Conservation (phyloP, 106 monocot species). For the Triglochin maritima region DNA sequence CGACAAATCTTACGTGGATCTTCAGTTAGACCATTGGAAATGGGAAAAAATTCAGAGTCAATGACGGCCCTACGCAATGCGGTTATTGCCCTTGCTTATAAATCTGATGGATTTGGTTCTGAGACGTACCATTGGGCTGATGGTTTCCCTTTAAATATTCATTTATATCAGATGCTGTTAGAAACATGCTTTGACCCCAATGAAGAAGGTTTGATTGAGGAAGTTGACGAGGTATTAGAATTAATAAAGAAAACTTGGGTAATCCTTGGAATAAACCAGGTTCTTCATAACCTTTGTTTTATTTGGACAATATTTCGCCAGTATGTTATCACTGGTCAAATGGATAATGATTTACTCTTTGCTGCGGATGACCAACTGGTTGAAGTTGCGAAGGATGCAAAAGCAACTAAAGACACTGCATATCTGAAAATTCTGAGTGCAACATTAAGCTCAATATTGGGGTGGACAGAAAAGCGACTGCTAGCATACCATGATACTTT, state of each 20-base stretch:
- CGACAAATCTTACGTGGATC: conserved; percentile 54
- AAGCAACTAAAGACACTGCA: conserved; percentile 60
- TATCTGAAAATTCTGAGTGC: conserved; percentile 78
- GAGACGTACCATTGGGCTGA: conserved; percentile 92
- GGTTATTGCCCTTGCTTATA: conserved; percentile 57
- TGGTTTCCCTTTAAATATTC: conserved; percentile 80
- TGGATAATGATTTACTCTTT: conserved; percentile 59
- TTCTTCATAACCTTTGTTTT: conserved; percentile 81
- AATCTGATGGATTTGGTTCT: conserved; percentile 59
- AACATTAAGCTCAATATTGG: conserved; percentile 75
- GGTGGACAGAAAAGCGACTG: conserved; percentile 93
- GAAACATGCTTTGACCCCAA: conserved; percentile 67
- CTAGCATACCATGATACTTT: conserved; percentile 98
- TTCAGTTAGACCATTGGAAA: conserved; percentile 66
- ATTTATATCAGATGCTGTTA: conserved; percentile 69
- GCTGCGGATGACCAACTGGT: conserved; percentile 76
- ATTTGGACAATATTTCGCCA: conserved; percentile 73
- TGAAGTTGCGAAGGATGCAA: conserved; percentile 91
- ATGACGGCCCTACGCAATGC: conserved; percentile 79
- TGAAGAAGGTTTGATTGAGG: conserved; percentile 87
- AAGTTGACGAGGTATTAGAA: conserved; percentile 82
- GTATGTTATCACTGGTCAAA: conserved; percentile 57
- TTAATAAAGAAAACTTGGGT: conserved; percentile 90
- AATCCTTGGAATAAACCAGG: conserved; percentile 74
- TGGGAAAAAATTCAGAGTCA: conserved; percentile 84